phyloP scores from a whole-genome alignment of 192 early-diverging fungal species.

The Dissophora ornata region DNA sequence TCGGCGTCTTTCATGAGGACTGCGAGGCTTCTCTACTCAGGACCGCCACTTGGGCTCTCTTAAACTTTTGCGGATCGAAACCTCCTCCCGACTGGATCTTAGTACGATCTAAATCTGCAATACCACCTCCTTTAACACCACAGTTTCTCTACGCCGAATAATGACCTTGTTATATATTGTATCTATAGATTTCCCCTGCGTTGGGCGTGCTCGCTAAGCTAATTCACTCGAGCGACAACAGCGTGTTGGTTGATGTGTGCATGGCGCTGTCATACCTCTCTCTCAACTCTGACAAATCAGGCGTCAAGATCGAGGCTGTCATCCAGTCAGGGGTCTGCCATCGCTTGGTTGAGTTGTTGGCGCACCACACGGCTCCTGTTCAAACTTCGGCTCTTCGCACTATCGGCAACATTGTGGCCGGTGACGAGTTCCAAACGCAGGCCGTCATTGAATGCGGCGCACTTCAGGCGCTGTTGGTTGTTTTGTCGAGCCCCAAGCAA shows the following conservation, averaged over 20 bases:
- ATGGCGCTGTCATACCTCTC: slow-evolving; percentile 99
- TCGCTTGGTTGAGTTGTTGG: slow-evolving; percentile 92
- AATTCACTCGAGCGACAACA: slow-evolving; percentile 91
- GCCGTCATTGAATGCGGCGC: slow-evolving; percentile 92
- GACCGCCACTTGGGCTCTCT: slow-evolving; percentile 99
- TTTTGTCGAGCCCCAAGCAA: slow-evolving; percentile 91
- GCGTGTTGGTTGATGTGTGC: slow-evolving; percentile 96
- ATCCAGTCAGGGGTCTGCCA: slow-evolving; percentile 95
- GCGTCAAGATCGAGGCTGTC: slow-evolving; percentile 97
- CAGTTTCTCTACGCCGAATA: neutral
- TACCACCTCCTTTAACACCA: neutral
- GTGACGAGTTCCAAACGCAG: slow-evolving; percentile 97
- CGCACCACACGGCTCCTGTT: slow-evolving; percentile 87
- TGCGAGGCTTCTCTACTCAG: slow-evolving; percentile 97
- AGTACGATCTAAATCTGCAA: slow-evolving; percentile 55
- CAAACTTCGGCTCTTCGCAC: slow-evolving; percentile 98
- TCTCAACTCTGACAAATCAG: slow-evolving; percentile 95
- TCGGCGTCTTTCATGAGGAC: slow-evolving; percentile 86
- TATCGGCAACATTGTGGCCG: slow-evolving; percentile 99
- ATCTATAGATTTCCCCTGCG: slow-evolving; percentile 82
- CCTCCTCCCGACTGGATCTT: slow-evolving; percentile 91
- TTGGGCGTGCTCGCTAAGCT: slow-evolving; percentile 92
- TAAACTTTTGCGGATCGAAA: slow-evolving; percentile 98
- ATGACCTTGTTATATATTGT: neutral
- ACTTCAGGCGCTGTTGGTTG: slow-evolving; percentile 79